Base-by-base conservation (phyloP, 2,329 filamentous ascomycete species). In the Macroventuria anomochaeta region DNA sequence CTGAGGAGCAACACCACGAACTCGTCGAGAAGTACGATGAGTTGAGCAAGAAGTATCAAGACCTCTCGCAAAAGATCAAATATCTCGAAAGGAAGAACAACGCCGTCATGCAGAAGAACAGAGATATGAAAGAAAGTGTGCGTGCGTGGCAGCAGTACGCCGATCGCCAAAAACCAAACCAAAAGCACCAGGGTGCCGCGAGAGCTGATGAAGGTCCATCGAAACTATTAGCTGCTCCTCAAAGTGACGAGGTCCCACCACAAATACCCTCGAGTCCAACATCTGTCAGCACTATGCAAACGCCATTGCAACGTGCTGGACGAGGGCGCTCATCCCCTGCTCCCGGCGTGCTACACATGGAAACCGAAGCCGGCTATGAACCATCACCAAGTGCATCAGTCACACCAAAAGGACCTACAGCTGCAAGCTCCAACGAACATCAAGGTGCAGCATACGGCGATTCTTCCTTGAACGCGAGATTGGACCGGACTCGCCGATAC, bases 61-160 rank as follows among this genome's bases (percentile, higher is more conserved):
- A 71, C 36, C 57, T 59, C 2, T 54, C 53, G 18, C 65, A 71
- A 18, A 64, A 64, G 41, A 53, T 68, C 3, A 71, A 64, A 49
- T 74, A 75, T 39, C 53, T 69, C 7, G 65, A 74, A 33, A 69
- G 61, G 47, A 73, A 73, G 56, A 73, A 72, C 31, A 57, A 46
- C 2, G 55, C 48, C 32, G 73, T 70, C 38, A 75, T 67, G 68
- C 58, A 68, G 37, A 71, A 73, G 46, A 73, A 75, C 46, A 69
- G 64, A 37, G 67, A 74, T 2, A 75, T 76, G 64, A 79, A 78
- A 47, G 65, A 74, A 12, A 74, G 58, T 28, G 72, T 75, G 7
- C 70, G 65, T 34, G 68, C 68, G 23, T 76, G 74, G 75, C 71
- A 74, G 52, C 62, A 69, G 18, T 75, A 73, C 37, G 64, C 61